Evolutionary conservation across 1,284 basidiomycete genomes (phyloP).

Genomic region (Ceratobasidium sp.): DNA sequence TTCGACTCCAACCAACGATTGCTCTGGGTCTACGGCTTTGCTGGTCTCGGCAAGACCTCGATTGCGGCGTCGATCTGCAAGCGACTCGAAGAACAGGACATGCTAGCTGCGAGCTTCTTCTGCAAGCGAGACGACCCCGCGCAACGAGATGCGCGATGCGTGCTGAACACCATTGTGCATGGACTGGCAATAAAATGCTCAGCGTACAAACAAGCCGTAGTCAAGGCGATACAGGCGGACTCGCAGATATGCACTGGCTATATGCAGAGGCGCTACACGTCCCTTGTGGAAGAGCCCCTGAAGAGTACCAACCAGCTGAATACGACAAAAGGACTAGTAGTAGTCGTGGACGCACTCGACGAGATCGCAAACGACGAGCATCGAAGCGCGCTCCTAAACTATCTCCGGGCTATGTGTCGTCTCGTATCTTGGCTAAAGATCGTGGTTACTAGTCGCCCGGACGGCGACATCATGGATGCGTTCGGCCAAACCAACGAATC

Average conservation of each 20-base stretch:
- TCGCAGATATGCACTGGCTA: background rate
- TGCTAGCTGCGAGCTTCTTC: slow-evolving; percentile 56
- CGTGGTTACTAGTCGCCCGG: slow-evolving; percentile 18
- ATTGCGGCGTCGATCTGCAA: slow-evolving; percentile 52
- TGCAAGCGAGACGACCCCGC: slow-evolving; percentile 52
- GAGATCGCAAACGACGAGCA: slow-evolving; percentile 7
- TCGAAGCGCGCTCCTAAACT: background rate
- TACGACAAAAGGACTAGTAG: background rate
- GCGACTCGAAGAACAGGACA: slow-evolving; percentile 11
- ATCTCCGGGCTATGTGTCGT: background rate
- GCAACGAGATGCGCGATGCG: slow-evolving; percentile 10
- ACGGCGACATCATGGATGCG: background rate
- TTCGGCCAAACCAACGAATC: background rate
- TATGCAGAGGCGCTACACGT: slow-evolving; percentile 1
- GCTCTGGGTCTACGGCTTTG: slow-evolving; percentile 52
- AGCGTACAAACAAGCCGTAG: background rate
- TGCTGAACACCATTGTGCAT: slow-evolving; percentile 32
- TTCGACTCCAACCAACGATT: background rate
- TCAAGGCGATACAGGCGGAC: background rate
- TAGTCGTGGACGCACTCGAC: slow-evolving; percentile 41
- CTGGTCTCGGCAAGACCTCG: slow-evolving; percentile 53
- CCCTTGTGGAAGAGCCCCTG: background rate
- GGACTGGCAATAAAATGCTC: background rate
- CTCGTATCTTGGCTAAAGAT: slow-evolving; percentile 13
- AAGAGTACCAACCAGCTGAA: background rate